Percentiles rank a stretch among this genome's conserved stretches.
Evolutionary conservation across 1,284 basidiomycete genomes (phyloP).

Genomic region (Ceratobasidium sp.): DNA sequence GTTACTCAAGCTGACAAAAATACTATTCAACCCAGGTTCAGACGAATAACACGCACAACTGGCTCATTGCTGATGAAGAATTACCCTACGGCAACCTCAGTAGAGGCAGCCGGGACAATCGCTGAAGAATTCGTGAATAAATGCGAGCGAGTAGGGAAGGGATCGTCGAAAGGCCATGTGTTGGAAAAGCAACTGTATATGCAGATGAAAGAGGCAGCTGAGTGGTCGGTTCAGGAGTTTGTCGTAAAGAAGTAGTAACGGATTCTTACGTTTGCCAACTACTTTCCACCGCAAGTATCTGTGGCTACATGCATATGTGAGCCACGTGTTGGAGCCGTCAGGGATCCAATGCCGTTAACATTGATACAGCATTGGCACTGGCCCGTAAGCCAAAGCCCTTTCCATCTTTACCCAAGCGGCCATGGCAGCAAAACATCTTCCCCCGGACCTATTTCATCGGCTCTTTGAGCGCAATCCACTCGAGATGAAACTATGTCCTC

Average conservation of each 20-base stretch:
- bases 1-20: neutral
- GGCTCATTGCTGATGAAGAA: conserved; percentile 19
- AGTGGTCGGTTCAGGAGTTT: conserved; percentile 41
- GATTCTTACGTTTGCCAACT: neutral
- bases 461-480: conserved; percentile 16
- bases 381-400: too few relatives aligned
- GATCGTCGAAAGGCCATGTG: conserved; percentile 3
- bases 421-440: conserved; percentile 12
- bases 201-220: conserved; percentile 32
- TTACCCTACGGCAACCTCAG: conserved; percentile 8
- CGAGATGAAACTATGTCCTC: conserved; percentile 1
- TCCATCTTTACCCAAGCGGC: too few relatives aligned
- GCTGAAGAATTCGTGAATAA: conserved; percentile 19
- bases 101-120: conserved; percentile 13
- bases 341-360: too few relatives aligned
- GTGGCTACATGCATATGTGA: too few relatives aligned
- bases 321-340: neutral
- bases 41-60: conserved; percentile 3
- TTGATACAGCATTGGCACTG: too few relatives aligned
- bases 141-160: conserved; percentile 29
- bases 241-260: neutral
- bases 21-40: conserved; percentile 11
- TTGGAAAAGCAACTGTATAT: conserved; percentile 31
- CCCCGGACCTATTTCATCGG: conserved; percentile 7
- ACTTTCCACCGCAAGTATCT: too few relatives aligned